Conservation (phyloP, 2,329 filamentous ascomycete genomes). For the Neocatenulostroma microsporum region DNA sequence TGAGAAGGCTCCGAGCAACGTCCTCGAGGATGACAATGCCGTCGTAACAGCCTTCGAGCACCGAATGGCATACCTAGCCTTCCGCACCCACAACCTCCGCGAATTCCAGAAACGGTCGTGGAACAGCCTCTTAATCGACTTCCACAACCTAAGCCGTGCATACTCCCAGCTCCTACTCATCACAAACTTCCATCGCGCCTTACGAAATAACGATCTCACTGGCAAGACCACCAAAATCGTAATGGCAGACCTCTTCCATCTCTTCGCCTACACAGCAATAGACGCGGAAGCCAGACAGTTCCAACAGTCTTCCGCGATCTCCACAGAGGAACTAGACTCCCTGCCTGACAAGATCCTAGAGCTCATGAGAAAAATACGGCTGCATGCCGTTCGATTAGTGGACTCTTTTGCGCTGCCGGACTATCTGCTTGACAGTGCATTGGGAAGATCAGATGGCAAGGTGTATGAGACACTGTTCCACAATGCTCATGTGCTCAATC, state of each 20-base stretch:
- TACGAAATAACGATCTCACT: not conserved
- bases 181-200: no score
- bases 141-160: no score
- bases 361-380: not conserved
- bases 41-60: no score
- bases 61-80: no score
- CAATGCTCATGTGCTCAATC: not conserved
- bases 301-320: not conserved
- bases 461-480: slow-evolving; percentile 3
- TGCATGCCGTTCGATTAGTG: not conserved
- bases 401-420: slow-evolving; percentile 1
- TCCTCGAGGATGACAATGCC: not conserved
- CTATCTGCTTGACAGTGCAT: not conserved
- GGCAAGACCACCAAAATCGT: not conserved
- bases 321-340: not conserved
- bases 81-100: no score
- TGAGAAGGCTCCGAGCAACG: no score
- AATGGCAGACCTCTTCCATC: not conserved
- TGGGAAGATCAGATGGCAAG: not conserved
- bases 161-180: no score
- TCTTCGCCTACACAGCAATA: not conserved
- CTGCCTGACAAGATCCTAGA: not conserved
- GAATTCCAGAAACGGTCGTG: no score
- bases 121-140: no score
- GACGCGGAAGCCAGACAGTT: not conserved